These are phyloP conservation scores for Fusarium tuaranense DNA, from an alignment of 2,329 filamentous ascomycete genomes.

Conservation along the genomic window DNA sequence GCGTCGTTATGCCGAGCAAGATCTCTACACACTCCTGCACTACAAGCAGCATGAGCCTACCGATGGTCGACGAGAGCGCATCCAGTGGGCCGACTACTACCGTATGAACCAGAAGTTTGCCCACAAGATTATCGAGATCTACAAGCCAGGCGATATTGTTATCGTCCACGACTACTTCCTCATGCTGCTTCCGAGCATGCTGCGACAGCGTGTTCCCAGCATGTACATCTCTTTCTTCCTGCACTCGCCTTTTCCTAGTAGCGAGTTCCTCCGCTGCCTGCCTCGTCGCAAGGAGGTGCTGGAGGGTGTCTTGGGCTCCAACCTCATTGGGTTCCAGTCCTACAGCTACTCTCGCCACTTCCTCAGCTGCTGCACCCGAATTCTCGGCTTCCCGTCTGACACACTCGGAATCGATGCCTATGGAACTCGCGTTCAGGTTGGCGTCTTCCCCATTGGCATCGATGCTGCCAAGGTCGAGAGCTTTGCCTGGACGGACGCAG, in stretches of 20 bases:
- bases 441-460: conserved; percentile 95
- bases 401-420: conserved; percentile 88
- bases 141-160: conserved; percentile 92
- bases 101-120: conserved; percentile 94
- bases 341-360: conserved; percentile 97
- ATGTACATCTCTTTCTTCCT: conserved; percentile 96
- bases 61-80: conserved; percentile 83
- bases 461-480: conserved; percentile 84
- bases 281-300: conserved; percentile 90
- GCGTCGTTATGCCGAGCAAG: conserved; percentile 90
- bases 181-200: conserved; percentile 86
- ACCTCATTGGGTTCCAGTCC: conserved; percentile 95
- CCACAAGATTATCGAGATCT: conserved; percentile 86
- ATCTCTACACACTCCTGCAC: conserved; percentile 93
- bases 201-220: conserved; percentile 86
- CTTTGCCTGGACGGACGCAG: conserved; percentile 77
- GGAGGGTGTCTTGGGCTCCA: conserved; percentile 89
- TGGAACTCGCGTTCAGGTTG: conserved; percentile 88
- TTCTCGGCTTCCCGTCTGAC: conserved; percentile 91
- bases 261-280: conserved; percentile 92
- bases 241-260: conserved; percentile 94
- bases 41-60: conserved; percentile 95
- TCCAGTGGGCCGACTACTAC: conserved; percentile 93
- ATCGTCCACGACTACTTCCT: conserved; percentile 96
- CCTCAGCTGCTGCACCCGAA: conserved; percentile 90